Percentiles rank a stretch among this genome's conserved stretches.
Conservation (phyloP, 176 grass and related monocot species). For the Carex scoparia region DNA sequence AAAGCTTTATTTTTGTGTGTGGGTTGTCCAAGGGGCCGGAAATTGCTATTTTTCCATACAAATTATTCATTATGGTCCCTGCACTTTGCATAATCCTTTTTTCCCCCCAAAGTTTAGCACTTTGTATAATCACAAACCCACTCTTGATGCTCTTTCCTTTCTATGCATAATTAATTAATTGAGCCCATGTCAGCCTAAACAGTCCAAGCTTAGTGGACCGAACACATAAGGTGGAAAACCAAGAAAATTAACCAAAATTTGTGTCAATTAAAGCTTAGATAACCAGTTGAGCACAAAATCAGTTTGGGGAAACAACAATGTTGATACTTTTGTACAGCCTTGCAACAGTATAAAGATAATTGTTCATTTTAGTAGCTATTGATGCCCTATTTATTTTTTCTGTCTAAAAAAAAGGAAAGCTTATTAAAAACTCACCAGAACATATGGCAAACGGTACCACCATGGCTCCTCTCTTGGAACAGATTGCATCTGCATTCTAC, state of each 20-base stretch:
- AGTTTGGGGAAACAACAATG: not conserved
- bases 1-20: not conserved
- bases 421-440: slow-evolving; percentile 29
- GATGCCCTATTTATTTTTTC: not conserved
- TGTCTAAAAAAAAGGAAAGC: not conserved
- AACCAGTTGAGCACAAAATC: not conserved
- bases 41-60: not conserved
- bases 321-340: not conserved
- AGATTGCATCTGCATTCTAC: not conserved
- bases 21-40: not conserved
- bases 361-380: not conserved
- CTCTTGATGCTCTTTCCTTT: not conserved
- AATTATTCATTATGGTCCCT: not conserved
- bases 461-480: slow-evolving; percentile 6
- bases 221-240: not conserved
- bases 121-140: not conserved
- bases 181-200: not conserved
- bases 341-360: not conserved
- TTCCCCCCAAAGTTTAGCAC: not conserved
- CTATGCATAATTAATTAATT: not conserved
- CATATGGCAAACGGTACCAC: slow-evolving; percentile 40
- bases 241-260: not conserved
- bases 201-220: not conserved
- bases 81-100: not conserved
- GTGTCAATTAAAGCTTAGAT: not conserved